Evolutionary conservation across 768 basidiomycete genomes (phyloP), one percentile per base, ranked within the genome.

Genomic region (Cystobasidium ongulense): DNA sequence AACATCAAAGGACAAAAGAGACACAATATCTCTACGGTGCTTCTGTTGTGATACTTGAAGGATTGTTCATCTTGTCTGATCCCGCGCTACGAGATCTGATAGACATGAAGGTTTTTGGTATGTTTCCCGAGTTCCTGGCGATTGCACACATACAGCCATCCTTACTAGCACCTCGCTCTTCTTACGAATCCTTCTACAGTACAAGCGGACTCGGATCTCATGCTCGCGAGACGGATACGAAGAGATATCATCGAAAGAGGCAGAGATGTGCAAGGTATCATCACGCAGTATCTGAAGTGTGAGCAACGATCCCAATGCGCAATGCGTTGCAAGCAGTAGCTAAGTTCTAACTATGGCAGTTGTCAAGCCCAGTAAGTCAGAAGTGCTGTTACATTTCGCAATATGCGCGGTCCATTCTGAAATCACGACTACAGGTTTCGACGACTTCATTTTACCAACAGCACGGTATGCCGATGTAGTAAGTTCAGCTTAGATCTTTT

Each of bases 201-300:
- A 7, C 91, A 95, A 67, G 80, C 79, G 74, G 93, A 98, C 80
- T 89, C 93, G 8, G 96, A 99, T 80, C 83, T 98, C 25, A 99
- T 99, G 96, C 88, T 99, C 61, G 92, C 95, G 0, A 87, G 96
- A 72, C 87, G 96, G 43, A 89, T 99, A 67, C 84, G 86, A 75
- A 85, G 96, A 68, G 96, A 71, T 78, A 86, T 91, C 21, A 86
- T 87, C 77, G 93, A 99, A 80, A 86, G 96, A 54, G 91, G 91
- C 0, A 84, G 96, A 67, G 87, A 85, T 70, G 88, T 97, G 0
- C 87, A 88, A 1, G 94, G 95, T 1, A 86, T 97, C 62, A 85
- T 76, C 64, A 61, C 53, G 13, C 74, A 41, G 81, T 95, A 96
- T 78, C 86, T 97, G 33, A 89, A 93, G 50, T 94, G 88, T 79